Base-by-base conservation (phyloP, 495 filamentous ascomycete species). In the Penicillium paxilli region DNA sequence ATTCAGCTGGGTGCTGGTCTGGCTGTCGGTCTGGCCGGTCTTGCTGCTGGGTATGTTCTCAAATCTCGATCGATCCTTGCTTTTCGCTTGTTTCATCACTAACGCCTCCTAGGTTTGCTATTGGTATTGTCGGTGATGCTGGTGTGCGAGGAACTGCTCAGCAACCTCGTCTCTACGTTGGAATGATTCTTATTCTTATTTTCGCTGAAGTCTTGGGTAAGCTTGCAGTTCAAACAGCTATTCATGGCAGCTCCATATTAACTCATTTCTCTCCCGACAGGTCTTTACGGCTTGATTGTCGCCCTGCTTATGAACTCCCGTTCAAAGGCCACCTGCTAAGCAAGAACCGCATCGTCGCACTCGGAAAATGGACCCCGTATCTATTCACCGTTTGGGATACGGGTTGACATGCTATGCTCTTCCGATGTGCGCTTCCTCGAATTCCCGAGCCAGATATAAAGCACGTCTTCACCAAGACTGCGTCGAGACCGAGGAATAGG, bases 171-270 rank as follows among this genome's bases (percentile, higher is more conserved):
- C 85, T 98, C 49, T 98, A 96, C 80, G 94, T 98, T 75, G 94
- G 94, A 81, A 98, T 98, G 94, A 98, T 98, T 80, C 78, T 98
- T 67, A 98, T 98, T 81, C 92, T 98, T 81, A 98, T 98, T 96
- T 98, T 98, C 81, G 94, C 95, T 67, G 94, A 98, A 96, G 94
- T 98, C 59, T 76, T 98, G 85, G 94, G 92, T 91, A 78, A 59
- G 86, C 78, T 4, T 20, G 22, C 50, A 14, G 6, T 19, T 17
- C 48, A 11, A 5, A n/a, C n/a, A 3, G 10, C 10, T 19, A 9
- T 3, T 14, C n/a, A 4, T 26, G n/a, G 5, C 14, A 12, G 1
- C 12, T 2, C 17, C 16, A 38, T 20, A 16, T 16, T 38, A 38
- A 38, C n/a, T 38, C 33, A 8, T 38, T 8, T 19, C n/a, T 19